Evolutionary conservation across 495 filamentous ascomycete species (phyloP).

Genomic region (Aspergillus cavernicola): DNA sequence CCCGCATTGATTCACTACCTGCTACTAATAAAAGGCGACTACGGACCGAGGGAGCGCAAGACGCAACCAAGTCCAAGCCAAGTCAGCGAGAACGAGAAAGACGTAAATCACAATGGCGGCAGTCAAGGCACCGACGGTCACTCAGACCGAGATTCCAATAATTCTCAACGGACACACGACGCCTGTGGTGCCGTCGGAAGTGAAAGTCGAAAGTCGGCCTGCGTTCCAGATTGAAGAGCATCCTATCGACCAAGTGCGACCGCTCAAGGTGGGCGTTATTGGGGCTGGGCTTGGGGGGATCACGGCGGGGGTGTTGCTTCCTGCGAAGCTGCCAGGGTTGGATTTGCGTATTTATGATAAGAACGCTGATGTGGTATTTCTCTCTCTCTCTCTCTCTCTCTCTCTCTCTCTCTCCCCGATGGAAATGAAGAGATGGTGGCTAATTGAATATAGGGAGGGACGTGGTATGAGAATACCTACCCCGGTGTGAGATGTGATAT

Average conservation of each 20-base stretch:
- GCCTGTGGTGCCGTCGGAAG: neutral
- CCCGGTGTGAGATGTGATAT: slow-evolving; percentile 62
- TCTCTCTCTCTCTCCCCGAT: neutral
- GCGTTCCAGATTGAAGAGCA: slow-evolving; percentile 39
- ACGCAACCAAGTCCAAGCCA: neutral
- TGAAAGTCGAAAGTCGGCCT: neutral
- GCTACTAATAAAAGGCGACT: slow-evolving; percentile 4
- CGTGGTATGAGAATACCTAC: slow-evolving; percentile 53
- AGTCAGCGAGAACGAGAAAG: neutral
- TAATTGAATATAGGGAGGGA: neutral
- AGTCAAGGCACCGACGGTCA: slow-evolving; percentile 5
- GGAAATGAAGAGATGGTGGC: too few species aligned
- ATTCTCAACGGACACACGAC: neutral
- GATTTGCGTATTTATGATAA: slow-evolving; percentile 55
- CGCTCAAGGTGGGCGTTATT: slow-evolving; percentile 50
- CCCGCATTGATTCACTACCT: slow-evolving; percentile 2
- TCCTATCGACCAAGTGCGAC: slow-evolving; percentile 35
- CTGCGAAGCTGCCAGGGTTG: slow-evolving; percentile 47
- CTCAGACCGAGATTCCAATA: slow-evolving; percentile 2
- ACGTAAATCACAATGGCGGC: slow-evolving; percentile 2
- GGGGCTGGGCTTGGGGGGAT: slow-evolving; percentile 52
- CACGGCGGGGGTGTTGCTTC: slow-evolving; percentile 46
- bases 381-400: neutral
- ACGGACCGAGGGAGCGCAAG: neutral
- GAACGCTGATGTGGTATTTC: slow-evolving; percentile 49